Percentiles rank a stretch among this genome's conserved stretches.
phyloP scores from a whole-genome alignment of 139 green algal species.

The Tetradesmus obliquus region DNA sequence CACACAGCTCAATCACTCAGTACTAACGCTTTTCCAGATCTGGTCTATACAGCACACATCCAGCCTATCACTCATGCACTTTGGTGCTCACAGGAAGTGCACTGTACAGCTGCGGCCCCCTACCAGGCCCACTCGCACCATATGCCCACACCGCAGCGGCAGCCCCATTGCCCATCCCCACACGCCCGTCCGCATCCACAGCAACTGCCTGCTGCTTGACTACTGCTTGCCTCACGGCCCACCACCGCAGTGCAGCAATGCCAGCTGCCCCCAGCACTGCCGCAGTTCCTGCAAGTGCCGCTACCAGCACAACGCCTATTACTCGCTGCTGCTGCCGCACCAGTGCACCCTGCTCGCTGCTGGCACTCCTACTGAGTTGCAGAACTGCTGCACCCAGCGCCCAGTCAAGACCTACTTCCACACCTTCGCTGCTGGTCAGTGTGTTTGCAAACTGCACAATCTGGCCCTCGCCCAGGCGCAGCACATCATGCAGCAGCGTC shows the following conservation, averaged over 20 bases:
- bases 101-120: neutral
- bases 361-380: neutral
- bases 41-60: neutral
- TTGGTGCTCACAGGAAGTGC: neutral
- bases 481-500: conserved; percentile 58
- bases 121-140: neutral
- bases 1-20: neutral
- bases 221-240: neutral
- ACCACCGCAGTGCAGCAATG: neutral
- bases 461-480: conserved; percentile 56
- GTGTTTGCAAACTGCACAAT: conserved; percentile 61
- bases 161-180: neutral
- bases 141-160: neutral
- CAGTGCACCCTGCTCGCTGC: neutral
- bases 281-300: neutral
- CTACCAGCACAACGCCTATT: neutral
- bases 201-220: neutral
- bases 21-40: neutral
- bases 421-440: conserved; percentile 4
- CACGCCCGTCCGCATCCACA: neutral
- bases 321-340: conserved; percentile 2
- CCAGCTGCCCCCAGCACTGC: neutral
- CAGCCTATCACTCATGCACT: neutral
- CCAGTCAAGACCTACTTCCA: conserved; percentile 40
- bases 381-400: conserved; percentile 45